Conservation (phyloP, 2,329 filamentous ascomycete species). For the Colletotrichum incanum region DNA sequence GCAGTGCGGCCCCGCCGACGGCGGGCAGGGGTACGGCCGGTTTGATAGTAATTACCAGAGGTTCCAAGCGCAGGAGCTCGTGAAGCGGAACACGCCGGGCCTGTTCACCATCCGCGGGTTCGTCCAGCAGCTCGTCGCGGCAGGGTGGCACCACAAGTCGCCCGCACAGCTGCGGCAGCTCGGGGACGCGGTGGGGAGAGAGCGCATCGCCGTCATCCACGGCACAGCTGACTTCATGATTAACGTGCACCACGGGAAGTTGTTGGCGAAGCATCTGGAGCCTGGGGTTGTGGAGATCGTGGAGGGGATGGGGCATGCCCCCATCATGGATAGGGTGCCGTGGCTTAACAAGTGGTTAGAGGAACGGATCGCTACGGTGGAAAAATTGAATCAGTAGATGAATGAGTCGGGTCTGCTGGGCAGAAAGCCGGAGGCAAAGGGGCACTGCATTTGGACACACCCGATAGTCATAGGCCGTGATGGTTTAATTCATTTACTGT, state of each 20-base stretch:
- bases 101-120: slow-evolving; percentile 79
- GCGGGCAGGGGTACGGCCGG: slow-evolving; percentile 57
- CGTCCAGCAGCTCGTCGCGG: slow-evolving; percentile 83
- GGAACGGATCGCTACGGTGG: slow-evolving; percentile 68
- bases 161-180: slow-evolving; percentile 76
- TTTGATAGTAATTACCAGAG: slow-evolving; percentile 87
- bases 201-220: slow-evolving; percentile 84
- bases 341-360: slow-evolving; percentile 79
- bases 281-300: slow-evolving; percentile 75
- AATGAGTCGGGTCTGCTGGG: background rate
- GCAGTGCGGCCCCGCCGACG: slow-evolving; percentile 52
- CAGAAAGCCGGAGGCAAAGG: background rate
- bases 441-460: background rate
- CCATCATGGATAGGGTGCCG: slow-evolving; percentile 78
- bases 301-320: slow-evolving; percentile 83
- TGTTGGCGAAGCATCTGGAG: slow-evolving; percentile 75
- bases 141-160: slow-evolving; percentile 85
- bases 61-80: slow-evolving; percentile 84
- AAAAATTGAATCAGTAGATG: slow-evolving; percentile 55
- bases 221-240: slow-evolving; percentile 87
- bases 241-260: slow-evolving; percentile 76
- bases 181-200: slow-evolving; percentile 78
- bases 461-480: slow-evolving; percentile 14
- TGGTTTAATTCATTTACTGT: slow-evolving; percentile 32
- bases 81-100: slow-evolving; percentile 75